Evolutionary conservation across 164 flowering plant species (phyloP).

Genomic region (Malania oleifera): DNA sequence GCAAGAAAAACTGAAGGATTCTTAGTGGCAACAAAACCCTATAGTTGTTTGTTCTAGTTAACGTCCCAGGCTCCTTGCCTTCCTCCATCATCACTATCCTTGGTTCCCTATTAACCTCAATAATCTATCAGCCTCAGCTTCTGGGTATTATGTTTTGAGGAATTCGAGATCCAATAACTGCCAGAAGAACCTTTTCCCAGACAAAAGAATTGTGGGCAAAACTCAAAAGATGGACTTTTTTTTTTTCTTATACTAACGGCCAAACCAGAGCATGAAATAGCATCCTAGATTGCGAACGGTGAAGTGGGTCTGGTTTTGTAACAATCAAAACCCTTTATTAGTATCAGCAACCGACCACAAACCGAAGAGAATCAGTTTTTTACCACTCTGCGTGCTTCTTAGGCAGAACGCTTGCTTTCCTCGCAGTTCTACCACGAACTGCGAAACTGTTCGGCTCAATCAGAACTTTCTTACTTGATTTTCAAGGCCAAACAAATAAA

Average conservation of each 20-base stretch:
- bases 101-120: slow-evolving; percentile 24
- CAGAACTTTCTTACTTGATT: not conserved
- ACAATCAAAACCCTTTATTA: not conserved
- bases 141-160: slow-evolving; percentile 3
- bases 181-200: not conserved
- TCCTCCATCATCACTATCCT: slow-evolving; percentile 38
- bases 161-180: not conserved
- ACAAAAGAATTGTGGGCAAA: not conserved
- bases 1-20: slow-evolving; percentile 35
- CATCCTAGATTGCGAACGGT: not conserved
- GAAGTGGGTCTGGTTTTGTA: slow-evolving; percentile 1
- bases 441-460: not conserved
- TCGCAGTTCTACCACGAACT: not conserved
- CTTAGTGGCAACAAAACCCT: slow-evolving; percentile 43
- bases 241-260: too few species aligned
- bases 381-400: not conserved
- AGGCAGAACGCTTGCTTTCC: not conserved
- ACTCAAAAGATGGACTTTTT: not conserved
- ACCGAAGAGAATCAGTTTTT: too few species aligned
- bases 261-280: not conserved
- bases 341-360: too few species aligned
- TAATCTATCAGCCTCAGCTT: not conserved
- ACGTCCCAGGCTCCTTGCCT: slow-evolving; percentile 35
- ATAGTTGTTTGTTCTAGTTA: slow-evolving; percentile 19
- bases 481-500: not conserved